A percentile compares a stretch with the other conserved stretches of the same genome.
Conservation (phyloP, 2,329 filamentous ascomycete genomes). For the Cordyceps tenuipes region DNA sequence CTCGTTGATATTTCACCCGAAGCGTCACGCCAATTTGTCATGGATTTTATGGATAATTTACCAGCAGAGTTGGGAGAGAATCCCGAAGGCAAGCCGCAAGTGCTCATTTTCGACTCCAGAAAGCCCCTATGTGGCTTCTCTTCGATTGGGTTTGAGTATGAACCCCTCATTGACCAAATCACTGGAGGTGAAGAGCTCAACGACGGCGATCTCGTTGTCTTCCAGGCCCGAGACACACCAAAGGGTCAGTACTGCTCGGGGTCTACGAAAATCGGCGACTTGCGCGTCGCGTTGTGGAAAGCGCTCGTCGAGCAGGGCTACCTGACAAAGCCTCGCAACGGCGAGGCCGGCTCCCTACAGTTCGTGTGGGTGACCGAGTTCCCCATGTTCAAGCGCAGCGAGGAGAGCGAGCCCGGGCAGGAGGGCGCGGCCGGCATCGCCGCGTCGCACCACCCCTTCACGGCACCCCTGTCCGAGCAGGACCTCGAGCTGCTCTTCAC, state of each 20-base stretch:
- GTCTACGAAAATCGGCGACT: conserved; percentile 61
- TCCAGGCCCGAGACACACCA: conserved; percentile 66
- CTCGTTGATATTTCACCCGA: conserved; percentile 43
- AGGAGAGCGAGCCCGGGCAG: conserved; percentile 61
- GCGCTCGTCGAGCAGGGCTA: conserved; percentile 56
- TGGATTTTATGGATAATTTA: conserved; percentile 59
- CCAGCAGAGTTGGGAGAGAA: conserved; percentile 57
- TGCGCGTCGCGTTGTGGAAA: conserved; percentile 63
- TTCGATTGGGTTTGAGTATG: conserved; percentile 58
- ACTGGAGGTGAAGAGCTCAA: conserved; percentile 35
- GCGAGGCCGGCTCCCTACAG: conserved; percentile 38
- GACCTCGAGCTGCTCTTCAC: conserved; percentile 69
- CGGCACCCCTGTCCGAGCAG: conserved; percentile 62
- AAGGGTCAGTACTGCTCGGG: conserved; percentile 49
- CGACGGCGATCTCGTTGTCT: conserved; percentile 66
- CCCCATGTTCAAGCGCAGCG: conserved; percentile 77
- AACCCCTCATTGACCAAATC: conserved; percentile 41
- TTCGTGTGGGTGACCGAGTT: conserved; percentile 88
- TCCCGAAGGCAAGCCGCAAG: conserved; percentile 67
- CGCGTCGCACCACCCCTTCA: conserved; percentile 93
- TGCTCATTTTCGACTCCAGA: conserved; percentile 65
- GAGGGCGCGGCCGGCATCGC: conserved; percentile 72
- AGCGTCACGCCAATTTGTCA: conserved; percentile 54
- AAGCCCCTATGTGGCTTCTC: conserved; percentile 71
- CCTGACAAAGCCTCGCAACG: conserved; percentile 34